Conservation (phyloP, 169 alveolate genomes). For the Babesia gibsoni region DNA sequence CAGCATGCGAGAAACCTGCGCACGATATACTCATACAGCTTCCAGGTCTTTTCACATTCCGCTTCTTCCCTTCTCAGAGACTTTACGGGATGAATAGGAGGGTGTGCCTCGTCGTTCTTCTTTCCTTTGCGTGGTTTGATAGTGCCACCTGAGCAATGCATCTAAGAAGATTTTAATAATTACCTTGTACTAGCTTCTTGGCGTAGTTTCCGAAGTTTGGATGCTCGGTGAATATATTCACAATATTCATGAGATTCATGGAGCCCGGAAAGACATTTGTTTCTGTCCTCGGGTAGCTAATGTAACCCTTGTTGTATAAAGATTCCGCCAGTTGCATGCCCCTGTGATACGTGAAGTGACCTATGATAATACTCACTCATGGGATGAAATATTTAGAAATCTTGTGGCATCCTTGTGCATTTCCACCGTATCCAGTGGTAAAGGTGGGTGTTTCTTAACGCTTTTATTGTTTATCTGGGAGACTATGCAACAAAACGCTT, state of each 20-base stretch:
- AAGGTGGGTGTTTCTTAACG: slow-evolving; percentile 52
- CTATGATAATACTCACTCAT: slow-evolving; percentile 16
- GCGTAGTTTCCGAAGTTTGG: slow-evolving; percentile 91
- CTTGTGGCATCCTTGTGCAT: slow-evolving; percentile 71
- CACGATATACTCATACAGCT: slow-evolving; percentile 77
- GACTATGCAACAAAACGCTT: not conserved
- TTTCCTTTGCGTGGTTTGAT: slow-evolving; percentile 85
- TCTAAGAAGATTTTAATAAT: not conserved
- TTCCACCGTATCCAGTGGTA: slow-evolving; percentile 73
- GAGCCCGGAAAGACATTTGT: slow-evolving; percentile 91
- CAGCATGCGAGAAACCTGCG: slow-evolving; percentile 84
- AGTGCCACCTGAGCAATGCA: slow-evolving; percentile 50
- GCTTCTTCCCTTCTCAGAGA: slow-evolving; percentile 73
- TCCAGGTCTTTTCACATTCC: slow-evolving; percentile 70
- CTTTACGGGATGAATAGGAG: slow-evolving; percentile 99
- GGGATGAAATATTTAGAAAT: slow-evolving; percentile 66
- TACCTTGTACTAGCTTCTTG: slow-evolving; percentile 55
- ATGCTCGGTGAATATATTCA: slow-evolving; percentile 72
- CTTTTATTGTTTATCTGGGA: slow-evolving; percentile 31
- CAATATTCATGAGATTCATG: slow-evolving; percentile 81
- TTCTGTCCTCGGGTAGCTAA: slow-evolving; percentile 99
- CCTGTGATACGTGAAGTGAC: slow-evolving; percentile 81
- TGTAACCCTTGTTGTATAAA: slow-evolving; percentile 90
- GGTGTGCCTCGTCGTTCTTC: slow-evolving; percentile 97
- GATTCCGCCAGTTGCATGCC: slow-evolving; percentile 96